Evolutionary conservation across 2,329 filamentous ascomycete species (phyloP).

Genomic region (Neonectria magnoliae): DNA sequence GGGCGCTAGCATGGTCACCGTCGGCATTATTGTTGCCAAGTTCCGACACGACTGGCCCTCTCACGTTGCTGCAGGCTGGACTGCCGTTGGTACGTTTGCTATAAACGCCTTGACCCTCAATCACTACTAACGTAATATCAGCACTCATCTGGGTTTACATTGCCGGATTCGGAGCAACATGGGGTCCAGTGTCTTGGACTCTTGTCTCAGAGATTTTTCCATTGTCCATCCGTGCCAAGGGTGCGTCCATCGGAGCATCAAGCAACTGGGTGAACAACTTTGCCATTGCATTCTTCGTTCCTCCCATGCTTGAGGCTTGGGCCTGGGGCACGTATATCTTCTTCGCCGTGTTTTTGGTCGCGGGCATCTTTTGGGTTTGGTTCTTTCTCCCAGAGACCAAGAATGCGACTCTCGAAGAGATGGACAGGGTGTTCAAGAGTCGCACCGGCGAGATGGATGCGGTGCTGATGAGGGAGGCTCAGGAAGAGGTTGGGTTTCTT

Average conservation of each 20-base stretch:
- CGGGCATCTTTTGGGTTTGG: constrained; percentile 59
- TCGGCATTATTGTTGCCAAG: constrained; percentile 61
- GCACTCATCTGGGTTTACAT: constrained; percentile 73
- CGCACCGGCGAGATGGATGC: constrained; percentile 45
- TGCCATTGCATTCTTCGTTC: constrained; percentile 49
- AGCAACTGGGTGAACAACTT: constrained; percentile 54
- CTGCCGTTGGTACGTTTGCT: background rate
- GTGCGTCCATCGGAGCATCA: constrained; percentile 67
- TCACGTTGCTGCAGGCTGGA: constrained; percentile 55
- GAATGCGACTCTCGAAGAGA: constrained; percentile 62
- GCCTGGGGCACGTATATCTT: constrained; percentile 65
- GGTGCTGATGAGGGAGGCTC: constrained; percentile 35
- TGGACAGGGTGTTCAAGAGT: constrained; percentile 62
- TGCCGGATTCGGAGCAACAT: constrained; percentile 70
- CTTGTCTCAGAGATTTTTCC: constrained; percentile 73
- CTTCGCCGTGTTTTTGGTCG: constrained; percentile 61
- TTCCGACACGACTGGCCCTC: constrained; percentile 42
- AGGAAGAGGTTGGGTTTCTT: constrained; percentile 38
- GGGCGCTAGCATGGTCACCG: constrained; percentile 66
- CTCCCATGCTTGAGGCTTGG: constrained; percentile 58
- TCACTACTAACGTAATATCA: constrained; percentile 61
- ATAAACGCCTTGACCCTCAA: background rate
- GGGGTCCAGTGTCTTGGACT: constrained; percentile 72
- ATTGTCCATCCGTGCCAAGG: constrained; percentile 66
- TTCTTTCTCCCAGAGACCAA: constrained; percentile 66